Evolutionary conservation across 257 asterid genomes (phyloP).

Genomic region (Hygrophila difformis): DNA sequence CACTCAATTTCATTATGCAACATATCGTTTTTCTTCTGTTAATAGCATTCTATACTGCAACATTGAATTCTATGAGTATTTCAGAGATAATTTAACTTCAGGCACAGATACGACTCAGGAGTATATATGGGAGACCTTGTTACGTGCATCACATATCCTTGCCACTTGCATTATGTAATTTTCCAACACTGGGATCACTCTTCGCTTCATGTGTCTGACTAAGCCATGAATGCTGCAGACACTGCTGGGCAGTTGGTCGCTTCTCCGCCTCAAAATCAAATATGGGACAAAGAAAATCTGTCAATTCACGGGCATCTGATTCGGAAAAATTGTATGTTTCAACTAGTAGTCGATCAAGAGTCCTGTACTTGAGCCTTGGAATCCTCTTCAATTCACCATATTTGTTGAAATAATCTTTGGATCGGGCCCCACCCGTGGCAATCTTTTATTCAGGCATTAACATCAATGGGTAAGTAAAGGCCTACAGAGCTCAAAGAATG

Average conservation of each 20-base stretch:
- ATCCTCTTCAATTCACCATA: slow-evolving; percentile 95
- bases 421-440: slow-evolving; percentile 70
- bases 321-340: slow-evolving; percentile 60
- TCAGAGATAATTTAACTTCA: too few relatives aligned
- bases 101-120: too few relatives aligned
- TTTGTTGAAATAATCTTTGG: slow-evolving; percentile 85
- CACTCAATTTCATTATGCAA: too few relatives aligned
- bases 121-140: too few relatives aligned
- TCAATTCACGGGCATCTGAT: slow-evolving; percentile 59
- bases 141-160: too few relatives aligned
- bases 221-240: slow-evolving; percentile 89
- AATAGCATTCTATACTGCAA: too few relatives aligned
- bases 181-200: too few relatives aligned
- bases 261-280: slow-evolving; percentile 85
- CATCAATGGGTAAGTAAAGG: slow-evolving; percentile 16
- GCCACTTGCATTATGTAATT: too few relatives aligned
- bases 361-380: slow-evolving; percentile 61
- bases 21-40: too few relatives aligned
- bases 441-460: slow-evolving; percentile 38
- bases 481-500: slow-evolving; percentile 1
- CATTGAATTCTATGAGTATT: too few relatives aligned
- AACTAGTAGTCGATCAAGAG: slow-evolving; percentile 64
- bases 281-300: slow-evolving; percentile 66
- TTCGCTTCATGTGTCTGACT: slow-evolving; percentile 9
- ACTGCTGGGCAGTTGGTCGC: slow-evolving; percentile 86